Evolutionary conservation across 345 rosid species (phyloP).

Genomic region (Salix caprea): DNA sequence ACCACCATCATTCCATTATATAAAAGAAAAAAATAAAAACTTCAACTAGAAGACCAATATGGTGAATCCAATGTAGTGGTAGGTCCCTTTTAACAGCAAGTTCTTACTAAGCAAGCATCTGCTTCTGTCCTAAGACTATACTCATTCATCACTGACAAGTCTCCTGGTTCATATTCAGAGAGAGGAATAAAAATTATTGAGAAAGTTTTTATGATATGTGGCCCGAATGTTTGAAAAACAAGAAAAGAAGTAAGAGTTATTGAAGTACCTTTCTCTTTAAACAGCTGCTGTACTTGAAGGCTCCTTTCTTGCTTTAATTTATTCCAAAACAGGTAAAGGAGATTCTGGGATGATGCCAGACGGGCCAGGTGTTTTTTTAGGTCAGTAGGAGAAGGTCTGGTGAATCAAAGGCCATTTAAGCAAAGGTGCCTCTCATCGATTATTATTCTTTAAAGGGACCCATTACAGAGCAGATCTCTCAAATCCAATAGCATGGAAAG

Average conservation of each 20-base stretch:
- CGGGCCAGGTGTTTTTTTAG: constrained; percentile 26
- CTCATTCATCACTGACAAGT: constrained; percentile 19
- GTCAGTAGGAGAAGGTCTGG: constrained; percentile 46
- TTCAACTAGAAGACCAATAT: constrained; percentile 9
- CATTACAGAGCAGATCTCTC: constrained; percentile 39
- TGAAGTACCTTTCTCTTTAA: constrained; percentile 55
- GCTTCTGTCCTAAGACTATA: constrained; percentile 6
- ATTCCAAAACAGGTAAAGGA: constrained; percentile 55
- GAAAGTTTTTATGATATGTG: constrained; percentile 38
- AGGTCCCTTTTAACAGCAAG: constrained; percentile 32
- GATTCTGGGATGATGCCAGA: constrained; percentile 72
- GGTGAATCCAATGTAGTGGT: constrained; percentile 20
- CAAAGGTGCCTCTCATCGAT: constrained; percentile 56
- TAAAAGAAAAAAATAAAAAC: background rate
- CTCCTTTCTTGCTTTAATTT: constrained; percentile 45
- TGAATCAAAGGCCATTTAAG: constrained; percentile 54
- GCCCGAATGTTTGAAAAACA: constrained; percentile 77
- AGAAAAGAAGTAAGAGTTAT: constrained; percentile 50
- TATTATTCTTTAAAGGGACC: constrained; percentile 59
- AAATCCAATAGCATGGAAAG: constrained; percentile 34
- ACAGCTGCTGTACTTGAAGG: constrained; percentile 47
- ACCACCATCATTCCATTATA: constrained; percentile 10
- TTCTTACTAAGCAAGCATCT: constrained; percentile 41
- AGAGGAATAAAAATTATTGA: constrained; percentile 37
- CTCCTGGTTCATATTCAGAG: constrained; percentile 29